Conservation (phyloP, 192 early-diverging fungal genomes). For the Coemansia guatemalensis region DNA sequence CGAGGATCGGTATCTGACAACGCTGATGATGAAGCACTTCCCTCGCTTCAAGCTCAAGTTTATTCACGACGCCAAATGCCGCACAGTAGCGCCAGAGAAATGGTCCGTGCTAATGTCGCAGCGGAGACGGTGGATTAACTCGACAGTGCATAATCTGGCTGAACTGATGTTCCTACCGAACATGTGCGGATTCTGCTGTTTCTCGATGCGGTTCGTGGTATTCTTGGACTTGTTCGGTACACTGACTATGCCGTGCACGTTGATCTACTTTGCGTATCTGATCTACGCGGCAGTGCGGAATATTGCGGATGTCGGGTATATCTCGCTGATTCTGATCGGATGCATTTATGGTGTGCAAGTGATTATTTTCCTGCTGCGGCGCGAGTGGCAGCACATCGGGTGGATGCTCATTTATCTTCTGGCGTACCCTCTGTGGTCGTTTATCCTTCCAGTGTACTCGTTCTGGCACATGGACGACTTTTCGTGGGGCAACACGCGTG, state of each 20-base stretch:
- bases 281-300: conserved; percentile 68
- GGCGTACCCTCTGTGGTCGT: conserved; percentile 86
- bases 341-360: conserved; percentile 90
- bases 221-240: conserved; percentile 92
- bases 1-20: conserved; percentile 97
- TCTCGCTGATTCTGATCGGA: conserved; percentile 79
- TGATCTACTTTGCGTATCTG: conserved; percentile 81
- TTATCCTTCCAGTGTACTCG: conserved; percentile 91
- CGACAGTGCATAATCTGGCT: conserved; percentile 94
- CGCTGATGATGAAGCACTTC: conserved; percentile 97
- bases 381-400: conserved; percentile 77
- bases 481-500: conserved; percentile 96
- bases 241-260: conserved; percentile 74
- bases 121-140: conserved; percentile 99
- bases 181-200: conserved; percentile 96
- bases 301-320: conserved; percentile 67
- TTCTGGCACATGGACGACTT: conserved; percentile 99
- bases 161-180: conserved; percentile 84
- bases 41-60: conserved; percentile 92
- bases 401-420: conserved; percentile 88
- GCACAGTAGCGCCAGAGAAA: conserved; percentile 86
- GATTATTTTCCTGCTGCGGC: conserved; percentile 76
- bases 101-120: conserved; percentile 90
- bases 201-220: conserved; percentile 98
- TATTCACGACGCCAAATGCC: conserved; percentile 83